A percentile compares a stretch with the other conserved stretches of the same genome.
phyloP scores from a whole-genome alignment of 2,329 filamentous ascomycete genomes.

The Macrophomina tecta region DNA sequence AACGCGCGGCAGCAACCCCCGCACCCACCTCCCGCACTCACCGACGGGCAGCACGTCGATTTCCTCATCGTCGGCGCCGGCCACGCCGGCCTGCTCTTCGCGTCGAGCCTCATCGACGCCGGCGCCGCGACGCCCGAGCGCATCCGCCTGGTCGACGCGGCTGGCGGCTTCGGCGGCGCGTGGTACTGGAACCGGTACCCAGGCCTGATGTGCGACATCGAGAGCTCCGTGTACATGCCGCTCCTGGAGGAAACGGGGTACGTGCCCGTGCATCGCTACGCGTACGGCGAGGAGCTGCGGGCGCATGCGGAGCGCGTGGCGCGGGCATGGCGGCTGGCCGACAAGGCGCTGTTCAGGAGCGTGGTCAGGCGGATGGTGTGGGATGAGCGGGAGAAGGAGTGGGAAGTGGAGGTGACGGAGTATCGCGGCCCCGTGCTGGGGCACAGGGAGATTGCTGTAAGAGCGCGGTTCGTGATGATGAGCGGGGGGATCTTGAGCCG shows the following conservation, averaged over 20 bases:
- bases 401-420: slow-evolving; percentile 41
- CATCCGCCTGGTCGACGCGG: slow-evolving; percentile 40
- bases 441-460: slow-evolving; percentile 38
- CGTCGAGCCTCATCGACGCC: slow-evolving; percentile 47
- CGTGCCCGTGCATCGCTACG: slow-evolving; percentile 41
- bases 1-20: not conserved
- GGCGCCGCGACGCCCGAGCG: slow-evolving; percentile 42
- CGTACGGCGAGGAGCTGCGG: slow-evolving; percentile 42
- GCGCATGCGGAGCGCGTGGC: slow-evolving; percentile 44
- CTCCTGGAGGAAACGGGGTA: slow-evolving; percentile 51
- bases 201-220: slow-evolving; percentile 31
- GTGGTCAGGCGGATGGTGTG: slow-evolving; percentile 55
- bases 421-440: slow-evolving; percentile 49
- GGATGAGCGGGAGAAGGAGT: slow-evolving; percentile 50
- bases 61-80: slow-evolving; percentile 52
- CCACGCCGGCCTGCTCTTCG: slow-evolving; percentile 51
- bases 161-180: slow-evolving; percentile 34
- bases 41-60: slow-evolving; percentile 28
- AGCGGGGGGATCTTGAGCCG: slow-evolving; percentile 40
- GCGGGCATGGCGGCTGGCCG: slow-evolving; percentile 51
- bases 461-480: slow-evolving; percentile 34
- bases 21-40: not conserved
- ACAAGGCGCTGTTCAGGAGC: slow-evolving; percentile 42
- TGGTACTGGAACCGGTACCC: slow-evolving; percentile 42
- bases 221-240: slow-evolving; percentile 38